Base-by-base conservation (phyloP, 768 basidiomycete genomes). In the Lanmaoa rubissima region DNA sequence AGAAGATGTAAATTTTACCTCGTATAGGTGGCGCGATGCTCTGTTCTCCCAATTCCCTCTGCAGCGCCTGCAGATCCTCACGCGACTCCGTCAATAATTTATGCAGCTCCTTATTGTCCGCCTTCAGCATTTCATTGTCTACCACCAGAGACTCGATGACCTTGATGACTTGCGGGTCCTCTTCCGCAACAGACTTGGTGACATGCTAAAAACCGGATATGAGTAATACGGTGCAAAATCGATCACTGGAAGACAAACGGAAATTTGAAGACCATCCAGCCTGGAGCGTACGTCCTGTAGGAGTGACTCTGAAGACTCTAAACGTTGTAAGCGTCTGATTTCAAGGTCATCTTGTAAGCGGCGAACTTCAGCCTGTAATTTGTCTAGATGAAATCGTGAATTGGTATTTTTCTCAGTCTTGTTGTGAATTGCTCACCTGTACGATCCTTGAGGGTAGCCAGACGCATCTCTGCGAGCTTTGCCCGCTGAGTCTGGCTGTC, bases 121-220 rank as follows among this genome's bases (percentile, higher is more conserved):
- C 84, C 70, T 90, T 91, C 51, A 95, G 74, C 26, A 79, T 78
- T 61, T 94, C 90, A 63, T 94, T 96, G 64, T 92, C 90, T 35
- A 85, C 83, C 9, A 94, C 92, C 32, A 96, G 77, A n/a, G 87
- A 84, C 68, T 93, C 92, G 14, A 97, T 74, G 13, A 94, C 84
- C 52, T 78, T 75, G 35, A 79, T 84, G 17, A 91, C 73, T 63
- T 90, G 88, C 16, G 79, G 70, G 51, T 86, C 78, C 47, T 84
- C 83, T 12, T 65, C 61, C 19, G 63, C 53, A 21, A 59, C 26
- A 35, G 78, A 70, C 48, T 73, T 66, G 26, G 75, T 72, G 19
- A 76, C 57, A 70, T 81, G 72, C 79, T 78, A 54, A 53, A 48
- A 44, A 36, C 31, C 50, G 45, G 60, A 42, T 12, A 62, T 74